Conservation (phyloP, 1,284 basidiomycete species). For the Ganoderma lingzhi region DNA sequence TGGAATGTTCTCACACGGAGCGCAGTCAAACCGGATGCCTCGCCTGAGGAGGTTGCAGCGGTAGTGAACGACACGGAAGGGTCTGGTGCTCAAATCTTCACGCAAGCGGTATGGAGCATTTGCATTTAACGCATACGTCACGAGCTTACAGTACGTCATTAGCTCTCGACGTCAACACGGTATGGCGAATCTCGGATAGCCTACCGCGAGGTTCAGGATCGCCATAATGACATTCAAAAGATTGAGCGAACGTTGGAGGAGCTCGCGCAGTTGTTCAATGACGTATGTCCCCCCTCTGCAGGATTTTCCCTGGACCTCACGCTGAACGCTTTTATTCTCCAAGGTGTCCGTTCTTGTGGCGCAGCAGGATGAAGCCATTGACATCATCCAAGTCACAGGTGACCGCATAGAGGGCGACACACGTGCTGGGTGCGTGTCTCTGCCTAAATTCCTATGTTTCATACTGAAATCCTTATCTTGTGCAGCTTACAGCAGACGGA, state of each 20-base stretch:
- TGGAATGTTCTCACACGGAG: background rate
- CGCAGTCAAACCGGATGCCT: constrained; percentile 89
- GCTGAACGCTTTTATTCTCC: constrained; percentile 4
- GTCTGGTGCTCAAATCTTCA: constrained; percentile 79
- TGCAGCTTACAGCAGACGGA: constrained; percentile 70
- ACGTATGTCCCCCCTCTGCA: constrained; percentile 49
- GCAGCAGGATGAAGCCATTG: constrained; percentile 82
- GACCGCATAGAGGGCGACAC: constrained; percentile 72
- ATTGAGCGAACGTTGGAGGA: constrained; percentile 92
- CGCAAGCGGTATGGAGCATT: constrained; percentile 75
- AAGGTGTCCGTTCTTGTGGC: constrained; percentile 84
- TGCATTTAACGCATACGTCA: background rate
- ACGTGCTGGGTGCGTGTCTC: constrained; percentile 66
- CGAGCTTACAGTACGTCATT: background rate
- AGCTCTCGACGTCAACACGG: constrained; percentile 78
- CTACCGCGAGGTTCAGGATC: constrained; percentile 90
- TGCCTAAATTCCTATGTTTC: background rate
- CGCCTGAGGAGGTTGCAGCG: constrained; percentile 81
- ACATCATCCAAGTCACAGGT: constrained; percentile 70
- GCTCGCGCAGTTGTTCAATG: constrained; percentile 88
- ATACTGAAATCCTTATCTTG: background rate
- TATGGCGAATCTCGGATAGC: constrained; percentile 88
- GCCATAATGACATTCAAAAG: constrained; percentile 88
- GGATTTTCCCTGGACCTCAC: background rate
- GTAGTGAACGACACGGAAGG: constrained; percentile 76